Conservation (phyloP, 2,329 filamentous ascomycete species). For the Alternaria angustiovoidea region DNA sequence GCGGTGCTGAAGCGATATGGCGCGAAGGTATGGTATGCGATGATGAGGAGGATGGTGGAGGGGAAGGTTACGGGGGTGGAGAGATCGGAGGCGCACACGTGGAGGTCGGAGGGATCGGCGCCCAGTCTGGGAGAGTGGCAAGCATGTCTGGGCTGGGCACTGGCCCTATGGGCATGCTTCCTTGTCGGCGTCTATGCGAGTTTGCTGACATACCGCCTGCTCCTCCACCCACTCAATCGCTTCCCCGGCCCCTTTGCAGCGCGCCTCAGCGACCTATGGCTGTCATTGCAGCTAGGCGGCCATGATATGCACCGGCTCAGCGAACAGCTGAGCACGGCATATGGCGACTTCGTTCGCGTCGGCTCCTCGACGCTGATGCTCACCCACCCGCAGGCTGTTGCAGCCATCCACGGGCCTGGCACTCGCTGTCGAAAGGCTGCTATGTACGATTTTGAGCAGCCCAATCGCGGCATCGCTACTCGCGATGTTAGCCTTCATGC, state of each 20-base stretch:
- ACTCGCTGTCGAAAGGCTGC: constrained; percentile 1
- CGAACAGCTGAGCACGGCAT: background rate
- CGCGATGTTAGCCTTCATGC: background rate
- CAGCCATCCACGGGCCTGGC: constrained; percentile 5
- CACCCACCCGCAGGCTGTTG: background rate
- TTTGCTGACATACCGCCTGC: background rate
- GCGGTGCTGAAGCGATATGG: too few species aligned
- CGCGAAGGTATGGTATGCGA: too few species aligned
- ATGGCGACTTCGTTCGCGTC: background rate
- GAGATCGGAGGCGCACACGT: too few species aligned
- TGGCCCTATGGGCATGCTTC: background rate
- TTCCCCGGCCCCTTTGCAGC: background rate
- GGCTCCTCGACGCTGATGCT: constrained; percentile 2
- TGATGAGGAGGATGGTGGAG: too few species aligned
- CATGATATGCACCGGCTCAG: constrained; percentile 3
- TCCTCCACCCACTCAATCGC: constrained; percentile 1
- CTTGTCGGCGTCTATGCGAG: background rate
- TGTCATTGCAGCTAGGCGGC: background rate
- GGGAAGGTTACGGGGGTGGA: too few species aligned
- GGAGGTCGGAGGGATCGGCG: too few species aligned
- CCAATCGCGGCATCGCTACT: constrained; percentile 1
- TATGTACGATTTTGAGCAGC: constrained; percentile 5
- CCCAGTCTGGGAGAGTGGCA: too few species aligned
- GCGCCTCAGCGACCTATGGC: background rate
- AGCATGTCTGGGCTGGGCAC: background rate